Evolutionary conservation across 2,329 filamentous ascomycete genomes (phyloP), one percentile per base, ranked within the genome.

Genomic region (Xylaria sp.): DNA sequence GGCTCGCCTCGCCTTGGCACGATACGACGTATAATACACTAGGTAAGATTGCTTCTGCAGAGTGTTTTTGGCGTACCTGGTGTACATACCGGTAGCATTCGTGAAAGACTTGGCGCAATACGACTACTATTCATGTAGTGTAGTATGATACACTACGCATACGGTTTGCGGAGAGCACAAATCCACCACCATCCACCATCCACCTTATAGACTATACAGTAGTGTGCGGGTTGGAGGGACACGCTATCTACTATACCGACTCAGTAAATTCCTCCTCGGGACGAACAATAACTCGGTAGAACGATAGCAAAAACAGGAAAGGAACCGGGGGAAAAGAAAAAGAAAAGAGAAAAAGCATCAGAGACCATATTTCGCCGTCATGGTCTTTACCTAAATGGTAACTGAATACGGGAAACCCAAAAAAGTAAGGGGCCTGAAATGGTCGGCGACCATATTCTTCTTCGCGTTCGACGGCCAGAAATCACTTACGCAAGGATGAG

Each of bases 1-100:
- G 53, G 61, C 61, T 72, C 68, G 72, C 73, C 71, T 73, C 55
- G 69, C 45, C 72, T 74, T 74, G 70, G 71, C 73, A 71, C 31
- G 53, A 69, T 67, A 54, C 67, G 66, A 33, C 56, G 50, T 29
- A 9, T n/a, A 7, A 33, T 51, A 10, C 49, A 11, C 5, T 60
- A 66, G 57, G 63, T 51, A 55, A 58, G 27, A 42, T 61, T 20
- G 49, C 44, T 38, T 31, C 45, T 51, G 29, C 53, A n/a, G n/a
- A n/a, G n/a, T 57, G 38, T 39, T 10, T 11, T 33, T 27, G 1
- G 10, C n/a, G 11, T 55, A n/a, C n/a, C n/a, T n/a, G 15, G 31
- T 62, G 45, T 49, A 36, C 44, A n/a, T n/a, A n/a, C n/a, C n/a
- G n/a, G n/a, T n/a, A n/a, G 42, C 6, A 42, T n/a, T 54, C 6